Evolutionary conservation across 805 yeast genomes (phyloP).

Genomic region (Candida piceae): DNA sequence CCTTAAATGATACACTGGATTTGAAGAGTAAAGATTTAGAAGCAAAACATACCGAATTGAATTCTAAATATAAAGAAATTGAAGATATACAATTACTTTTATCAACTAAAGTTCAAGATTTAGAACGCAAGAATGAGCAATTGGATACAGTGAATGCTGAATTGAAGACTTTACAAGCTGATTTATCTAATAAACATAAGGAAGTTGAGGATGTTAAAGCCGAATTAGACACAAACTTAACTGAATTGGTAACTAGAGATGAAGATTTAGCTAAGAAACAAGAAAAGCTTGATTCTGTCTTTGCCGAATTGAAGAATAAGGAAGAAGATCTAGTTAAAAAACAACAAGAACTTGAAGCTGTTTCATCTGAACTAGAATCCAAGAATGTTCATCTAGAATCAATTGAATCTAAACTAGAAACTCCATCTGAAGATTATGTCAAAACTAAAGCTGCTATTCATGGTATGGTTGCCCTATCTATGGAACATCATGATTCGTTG

Average conservation of each 20-base stretch:
- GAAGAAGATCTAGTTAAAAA: not conserved
- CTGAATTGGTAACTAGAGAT: not conserved
- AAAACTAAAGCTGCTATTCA: constrained; percentile 2
- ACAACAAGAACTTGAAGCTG: constrained; percentile 3
- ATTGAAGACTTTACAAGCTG: too few relatives aligned
- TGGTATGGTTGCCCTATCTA: constrained; percentile 7
- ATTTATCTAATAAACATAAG: not conserved
- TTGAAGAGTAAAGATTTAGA: constrained; percentile 8
- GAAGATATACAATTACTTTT: not conserved
- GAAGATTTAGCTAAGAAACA: not conserved
- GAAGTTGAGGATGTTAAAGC: not conserved
- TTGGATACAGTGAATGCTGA: not conserved
- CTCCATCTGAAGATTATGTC: constrained; percentile 8
- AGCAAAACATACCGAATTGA: not conserved
- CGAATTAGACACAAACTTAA: not conserved
- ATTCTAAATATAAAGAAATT: not conserved
- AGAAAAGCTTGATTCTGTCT: constrained; percentile 1
- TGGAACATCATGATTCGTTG: constrained; percentile 2
- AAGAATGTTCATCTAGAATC: constrained; percentile 1
- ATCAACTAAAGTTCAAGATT: not conserved
- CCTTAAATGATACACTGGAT: not conserved
- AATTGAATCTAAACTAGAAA: constrained; percentile 1
- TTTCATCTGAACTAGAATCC: constrained; percentile 2
- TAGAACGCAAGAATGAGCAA: not conserved
- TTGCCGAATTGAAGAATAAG: not conserved